Evolutionary conservation across 352 stramenopile species (phyloP), one percentile per base, ranked within the genome.

Genomic region (Globisporangium carolinianum): DNA sequence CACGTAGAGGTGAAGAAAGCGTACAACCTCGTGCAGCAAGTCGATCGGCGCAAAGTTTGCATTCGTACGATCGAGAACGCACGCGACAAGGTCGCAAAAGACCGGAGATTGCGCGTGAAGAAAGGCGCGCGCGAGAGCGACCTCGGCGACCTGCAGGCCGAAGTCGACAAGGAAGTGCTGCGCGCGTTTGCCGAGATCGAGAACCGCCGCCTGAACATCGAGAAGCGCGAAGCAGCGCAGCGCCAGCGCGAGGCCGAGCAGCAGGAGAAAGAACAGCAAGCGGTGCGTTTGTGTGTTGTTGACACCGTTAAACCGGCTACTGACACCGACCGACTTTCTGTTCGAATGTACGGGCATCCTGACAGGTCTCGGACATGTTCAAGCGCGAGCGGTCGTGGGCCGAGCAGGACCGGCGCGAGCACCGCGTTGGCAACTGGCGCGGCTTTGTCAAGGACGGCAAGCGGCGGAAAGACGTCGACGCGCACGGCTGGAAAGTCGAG

Each of bases 141-240:
- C 37, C 66, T 94, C 8, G 78, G 73, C 2, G 75, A 88, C 47
- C 47, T 84, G 6, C 61, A 80, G 10, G 77, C 88, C 6, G 72
- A 78, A 49, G 69, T 83, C 10, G 83, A 94, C 12, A 92, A 91
- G 53, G 77, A 76, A 0, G 78, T 94, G 47, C 65, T 94, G 52
- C 83, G 85, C 47, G 76, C 83, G n/a, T 94, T 94, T 64, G 84
- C 84, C 0, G 79, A 91, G 53, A 92, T 89, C 42, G 84, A 94
- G 58, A 85, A 92, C 55, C 75, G 84, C 1, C 76, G 83, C 4
- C 47, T 69, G 15, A 94, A 92, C 56, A 67, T 94, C 32, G 83
- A 92, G 57, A 79, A 83, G 50, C 83, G 80, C 17, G 83, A 91
- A 51, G 77, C 69, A 12, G 69, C 65, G 36, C 83, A 91, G 55